Conservation (phyloP, 2,329 filamentous ascomycete species). For the Diaporthe citri region DNA sequence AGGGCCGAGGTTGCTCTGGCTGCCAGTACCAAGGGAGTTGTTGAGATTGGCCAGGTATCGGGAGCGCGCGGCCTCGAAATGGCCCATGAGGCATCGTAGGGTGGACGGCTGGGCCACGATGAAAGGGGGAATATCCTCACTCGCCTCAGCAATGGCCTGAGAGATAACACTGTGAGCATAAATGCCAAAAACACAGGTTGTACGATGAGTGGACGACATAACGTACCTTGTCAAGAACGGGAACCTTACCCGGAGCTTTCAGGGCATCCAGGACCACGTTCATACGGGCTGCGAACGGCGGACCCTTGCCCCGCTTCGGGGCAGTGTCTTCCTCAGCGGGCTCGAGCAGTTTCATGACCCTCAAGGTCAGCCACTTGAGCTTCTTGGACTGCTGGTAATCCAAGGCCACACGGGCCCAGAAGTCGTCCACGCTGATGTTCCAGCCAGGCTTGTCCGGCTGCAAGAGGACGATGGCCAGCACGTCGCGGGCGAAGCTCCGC, state of each 20-base stretch:
- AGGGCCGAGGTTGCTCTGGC: fast-evolving
- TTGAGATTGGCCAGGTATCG: slow-evolving; percentile 13
- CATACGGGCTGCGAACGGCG: too few species aligned
- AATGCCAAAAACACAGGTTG: too few species aligned
- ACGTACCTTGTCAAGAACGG: neutral
- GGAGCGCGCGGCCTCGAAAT: slow-evolving; percentile 1
- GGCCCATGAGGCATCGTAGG: neutral
- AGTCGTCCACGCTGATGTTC: neutral
- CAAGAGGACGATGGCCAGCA: neutral
- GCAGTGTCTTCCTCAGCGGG: neutral
- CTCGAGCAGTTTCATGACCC: neutral
- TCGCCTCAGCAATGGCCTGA: neutral
- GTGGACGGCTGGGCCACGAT: neutral
- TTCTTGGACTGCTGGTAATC: neutral
- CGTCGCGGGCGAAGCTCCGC: neutral
- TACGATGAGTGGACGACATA: neutral
- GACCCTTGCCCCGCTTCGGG: too few species aligned
- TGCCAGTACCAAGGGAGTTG: fast-evolving
- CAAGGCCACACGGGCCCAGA: neutral
- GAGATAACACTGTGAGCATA: neutral
- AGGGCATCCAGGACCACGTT: neutral
- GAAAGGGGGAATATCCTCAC: neutral
- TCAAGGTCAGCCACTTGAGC: neutral
- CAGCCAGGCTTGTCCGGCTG: neutral
- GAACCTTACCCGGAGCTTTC: neutral